phyloP scores from a whole-genome alignment of 2,329 filamentous ascomycete genomes.

The Cordyceps militaris region DNA sequence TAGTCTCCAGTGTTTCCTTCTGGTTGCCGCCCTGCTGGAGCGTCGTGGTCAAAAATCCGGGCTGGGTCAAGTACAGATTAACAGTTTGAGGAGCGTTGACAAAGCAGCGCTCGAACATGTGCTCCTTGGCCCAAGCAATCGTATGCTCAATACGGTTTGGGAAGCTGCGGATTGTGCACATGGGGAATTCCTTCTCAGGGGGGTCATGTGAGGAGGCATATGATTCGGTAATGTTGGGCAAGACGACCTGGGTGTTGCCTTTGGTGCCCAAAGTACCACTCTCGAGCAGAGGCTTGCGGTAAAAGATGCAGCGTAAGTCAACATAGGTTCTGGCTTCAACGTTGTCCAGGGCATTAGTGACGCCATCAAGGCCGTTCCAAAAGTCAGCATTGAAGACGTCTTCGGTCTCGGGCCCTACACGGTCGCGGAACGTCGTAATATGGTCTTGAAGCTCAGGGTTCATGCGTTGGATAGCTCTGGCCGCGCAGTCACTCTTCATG shows the following conservation, averaged over 20 bases:
- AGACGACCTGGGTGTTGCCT: slow-evolving; percentile 93
- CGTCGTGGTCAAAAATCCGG: slow-evolving; percentile 80
- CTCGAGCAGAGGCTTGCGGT: slow-evolving; percentile 92
- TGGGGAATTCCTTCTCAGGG: slow-evolving; percentile 96
- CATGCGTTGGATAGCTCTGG: slow-evolving; percentile 85
- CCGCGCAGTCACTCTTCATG: slow-evolving; percentile 93
- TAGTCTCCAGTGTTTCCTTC: slow-evolving; percentile 84
- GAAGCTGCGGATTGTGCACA: slow-evolving; percentile 96
- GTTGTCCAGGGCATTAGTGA: slow-evolving; percentile 96
- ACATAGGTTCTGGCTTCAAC: slow-evolving; percentile 96
- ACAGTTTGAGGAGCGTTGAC: slow-evolving; percentile 90
- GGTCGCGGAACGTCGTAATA: slow-evolving; percentile 78
- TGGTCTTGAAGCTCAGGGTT: slow-evolving; percentile 87
- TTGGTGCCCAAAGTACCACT: slow-evolving; percentile 98
- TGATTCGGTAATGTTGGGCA: slow-evolving; percentile 87
- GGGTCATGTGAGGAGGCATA: slow-evolving; percentile 95
- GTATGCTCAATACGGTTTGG: slow-evolving; percentile 98
- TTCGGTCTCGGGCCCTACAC: slow-evolving; percentile 87
- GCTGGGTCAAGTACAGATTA: slow-evolving; percentile 86
- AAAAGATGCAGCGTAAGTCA: slow-evolving; percentile 93
- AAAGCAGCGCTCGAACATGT: slow-evolving; percentile 85
- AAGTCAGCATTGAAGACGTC: slow-evolving; percentile 91
- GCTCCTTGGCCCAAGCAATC: slow-evolving; percentile 93
- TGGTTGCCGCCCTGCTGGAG: slow-evolving; percentile 92
- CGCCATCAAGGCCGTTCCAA: slow-evolving; percentile 79